These are phyloP conservation scores for Eucalyptus camaldulensis DNA, from an alignment of 345 rosid genomes.

Conservation along the genomic window DNA sequence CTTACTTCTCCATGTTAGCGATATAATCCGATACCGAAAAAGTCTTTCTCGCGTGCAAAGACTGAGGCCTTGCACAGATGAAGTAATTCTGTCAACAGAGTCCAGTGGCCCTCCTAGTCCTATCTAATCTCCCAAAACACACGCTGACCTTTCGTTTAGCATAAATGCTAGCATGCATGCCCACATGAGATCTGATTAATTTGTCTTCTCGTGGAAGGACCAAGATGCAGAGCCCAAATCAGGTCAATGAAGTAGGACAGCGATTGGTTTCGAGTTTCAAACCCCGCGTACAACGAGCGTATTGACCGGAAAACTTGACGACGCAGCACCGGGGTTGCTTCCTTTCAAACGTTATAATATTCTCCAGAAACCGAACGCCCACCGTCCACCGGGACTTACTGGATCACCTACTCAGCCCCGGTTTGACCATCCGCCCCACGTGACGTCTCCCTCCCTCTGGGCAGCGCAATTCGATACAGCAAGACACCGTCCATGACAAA, in stretches of 20 bases:
- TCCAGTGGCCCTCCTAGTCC: not conserved
- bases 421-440: conserved; percentile 11
- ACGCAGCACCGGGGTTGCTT: not conserved
- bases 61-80: not conserved
- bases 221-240: not conserved
- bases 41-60: not conserved
- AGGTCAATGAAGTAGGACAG: conserved; percentile 4
- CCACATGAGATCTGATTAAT: not conserved
- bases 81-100: not conserved
- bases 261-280: not conserved
- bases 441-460: not conserved
- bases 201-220: not conserved
- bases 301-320: conserved; percentile 15
- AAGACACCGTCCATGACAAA: not conserved
- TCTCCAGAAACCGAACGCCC: not conserved
- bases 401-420: not conserved
- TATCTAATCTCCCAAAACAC: not conserved
- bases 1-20: not conserved
- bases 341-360: not conserved
- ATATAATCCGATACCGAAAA: not conserved
- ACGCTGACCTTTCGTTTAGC: not conserved
- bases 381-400: conserved; percentile 1
- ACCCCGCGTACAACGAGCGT: conserved; percentile 18
- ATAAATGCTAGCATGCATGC: not conserved
- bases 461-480: not conserved